A percentile compares a stretch with the other conserved stretches of the same genome.
These are phyloP conservation scores for Parachaetomium inaequale DNA, from an alignment of 495 filamentous ascomycete species.

Conservation along the genomic window DNA sequence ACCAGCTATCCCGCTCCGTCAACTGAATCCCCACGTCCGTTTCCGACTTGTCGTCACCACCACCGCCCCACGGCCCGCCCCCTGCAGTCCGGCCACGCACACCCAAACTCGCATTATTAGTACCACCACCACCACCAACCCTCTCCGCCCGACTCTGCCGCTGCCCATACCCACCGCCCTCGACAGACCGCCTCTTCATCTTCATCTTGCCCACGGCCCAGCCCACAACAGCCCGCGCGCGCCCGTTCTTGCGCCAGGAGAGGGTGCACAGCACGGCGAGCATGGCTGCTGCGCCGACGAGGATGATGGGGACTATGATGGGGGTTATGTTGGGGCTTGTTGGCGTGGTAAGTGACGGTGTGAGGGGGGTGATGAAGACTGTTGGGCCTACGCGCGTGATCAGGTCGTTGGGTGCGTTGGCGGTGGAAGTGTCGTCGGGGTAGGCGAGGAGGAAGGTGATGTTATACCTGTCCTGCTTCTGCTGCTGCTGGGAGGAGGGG, in stretches of 20 bases:
- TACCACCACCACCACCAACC: conserved; percentile 6
- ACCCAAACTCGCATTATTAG: no score
- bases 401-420: neutral
- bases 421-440: conserved; percentile 6
- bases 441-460: conserved; percentile 20
- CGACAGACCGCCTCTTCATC: neutral
- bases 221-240: conserved; percentile 19
- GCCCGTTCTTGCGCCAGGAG: conserved; percentile 19
- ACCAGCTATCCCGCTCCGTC: conserved; percentile 36
- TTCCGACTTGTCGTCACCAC: conserved; percentile 17
- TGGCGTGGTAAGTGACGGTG: neutral
- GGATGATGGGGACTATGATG: conserved; percentile 23
- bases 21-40: conserved; percentile 26
- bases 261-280: conserved; percentile 21
- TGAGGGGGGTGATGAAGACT: conserved; percentile 15
- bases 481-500: neutral
- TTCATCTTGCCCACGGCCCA: neutral
- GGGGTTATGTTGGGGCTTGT: neutral
- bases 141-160: conserved; percentile 26
- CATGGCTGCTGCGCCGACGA: conserved; percentile 17
- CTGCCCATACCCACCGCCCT: conserved; percentile 26
- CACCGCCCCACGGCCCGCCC: neutral
- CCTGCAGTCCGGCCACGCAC: no score
- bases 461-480: conserved; percentile 5
- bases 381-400: conserved; percentile 13